These are phyloP conservation scores for Botrytis aclada DNA, from an alignment of 2,329 filamentous ascomycete genomes.

Conservation along the genomic window DNA sequence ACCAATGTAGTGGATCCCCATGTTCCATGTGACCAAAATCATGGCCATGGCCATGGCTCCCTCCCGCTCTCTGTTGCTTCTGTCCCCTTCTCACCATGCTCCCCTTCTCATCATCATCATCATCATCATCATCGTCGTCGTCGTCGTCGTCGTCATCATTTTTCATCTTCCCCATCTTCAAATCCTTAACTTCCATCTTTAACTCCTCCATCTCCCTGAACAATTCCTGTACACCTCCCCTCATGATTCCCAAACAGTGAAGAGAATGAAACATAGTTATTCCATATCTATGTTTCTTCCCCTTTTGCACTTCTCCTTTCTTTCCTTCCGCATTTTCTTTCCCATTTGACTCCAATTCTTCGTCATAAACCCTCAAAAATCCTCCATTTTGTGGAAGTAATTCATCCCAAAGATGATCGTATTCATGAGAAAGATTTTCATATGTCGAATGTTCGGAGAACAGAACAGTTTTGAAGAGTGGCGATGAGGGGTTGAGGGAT, in stretches of 20 bases:
- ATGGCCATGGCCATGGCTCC: background rate
- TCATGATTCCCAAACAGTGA: conserved; percentile 17
- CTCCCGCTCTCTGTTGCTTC: background rate
- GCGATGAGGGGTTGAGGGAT: background rate
- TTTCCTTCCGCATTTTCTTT: background rate
- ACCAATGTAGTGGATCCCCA: conserved; percentile 16
- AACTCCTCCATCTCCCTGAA: conserved; percentile 13
- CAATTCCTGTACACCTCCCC: conserved; percentile 5
- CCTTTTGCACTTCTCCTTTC: background rate
- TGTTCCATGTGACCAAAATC: conserved; percentile 10
- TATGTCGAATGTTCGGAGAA: conserved; percentile 13
- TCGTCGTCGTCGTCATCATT: background rate
- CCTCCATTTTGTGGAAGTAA: conserved; percentile 3
- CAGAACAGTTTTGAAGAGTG: background rate
- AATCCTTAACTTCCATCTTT: background rate
- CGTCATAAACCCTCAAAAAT: background rate
- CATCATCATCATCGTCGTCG: too few species aligned
- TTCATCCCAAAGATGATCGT: conserved; percentile 1
- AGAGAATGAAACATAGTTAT: conserved; percentile 16
- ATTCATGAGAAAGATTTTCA: conserved; percentile 11
- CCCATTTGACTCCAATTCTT: background rate
- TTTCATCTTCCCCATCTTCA: background rate
- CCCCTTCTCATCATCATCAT: background rate
- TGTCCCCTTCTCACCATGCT: too few species aligned
- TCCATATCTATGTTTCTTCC: background rate